These are phyloP conservation scores for Aspergillus luchuensis DNA, from an alignment of 2,329 filamentous ascomycete species.

Conservation along the genomic window DNA sequence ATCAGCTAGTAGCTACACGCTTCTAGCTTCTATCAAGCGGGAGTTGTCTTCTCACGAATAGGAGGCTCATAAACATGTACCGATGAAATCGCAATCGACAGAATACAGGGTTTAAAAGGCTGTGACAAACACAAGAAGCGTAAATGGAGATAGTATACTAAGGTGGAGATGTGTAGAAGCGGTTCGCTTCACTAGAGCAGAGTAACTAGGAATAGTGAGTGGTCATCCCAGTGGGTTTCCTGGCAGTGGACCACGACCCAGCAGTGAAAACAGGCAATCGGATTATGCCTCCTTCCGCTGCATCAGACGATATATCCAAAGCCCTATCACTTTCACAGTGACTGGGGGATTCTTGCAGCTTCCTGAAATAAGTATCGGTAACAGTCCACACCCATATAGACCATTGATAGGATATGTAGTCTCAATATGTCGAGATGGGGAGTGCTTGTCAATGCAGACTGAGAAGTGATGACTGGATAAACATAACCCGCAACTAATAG, in stretches of 20 bases:
- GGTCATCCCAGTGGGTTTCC: neutral
- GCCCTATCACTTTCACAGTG: neutral
- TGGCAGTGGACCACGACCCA: neutral
- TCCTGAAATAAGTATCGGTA: neutral
- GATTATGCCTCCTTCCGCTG: neutral
- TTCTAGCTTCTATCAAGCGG: neutral
- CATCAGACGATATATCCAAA: neutral
- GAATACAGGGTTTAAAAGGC: neutral
- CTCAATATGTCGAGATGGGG: constrained; percentile 19
- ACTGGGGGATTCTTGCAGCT: neutral
- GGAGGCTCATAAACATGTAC: neutral
- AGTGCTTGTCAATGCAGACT: constrained; percentile 25
- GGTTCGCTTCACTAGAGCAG: neutral
- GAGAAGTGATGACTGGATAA: constrained; percentile 15
- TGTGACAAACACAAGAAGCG: neutral
- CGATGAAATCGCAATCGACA: neutral
- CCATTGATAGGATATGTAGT: constrained; percentile 12
- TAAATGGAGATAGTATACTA: neutral
- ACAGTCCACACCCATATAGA: constrained; percentile 11
- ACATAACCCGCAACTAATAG: constrained; percentile 17
- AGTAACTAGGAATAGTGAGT: neutral
- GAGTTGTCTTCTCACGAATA: neutral
- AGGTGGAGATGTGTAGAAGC: neutral
- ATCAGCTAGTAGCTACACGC: neutral
- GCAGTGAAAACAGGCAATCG: neutral